Conservation (phyloP, 352 stramenopile genomes). For the Phytophthora citricola region DNA sequence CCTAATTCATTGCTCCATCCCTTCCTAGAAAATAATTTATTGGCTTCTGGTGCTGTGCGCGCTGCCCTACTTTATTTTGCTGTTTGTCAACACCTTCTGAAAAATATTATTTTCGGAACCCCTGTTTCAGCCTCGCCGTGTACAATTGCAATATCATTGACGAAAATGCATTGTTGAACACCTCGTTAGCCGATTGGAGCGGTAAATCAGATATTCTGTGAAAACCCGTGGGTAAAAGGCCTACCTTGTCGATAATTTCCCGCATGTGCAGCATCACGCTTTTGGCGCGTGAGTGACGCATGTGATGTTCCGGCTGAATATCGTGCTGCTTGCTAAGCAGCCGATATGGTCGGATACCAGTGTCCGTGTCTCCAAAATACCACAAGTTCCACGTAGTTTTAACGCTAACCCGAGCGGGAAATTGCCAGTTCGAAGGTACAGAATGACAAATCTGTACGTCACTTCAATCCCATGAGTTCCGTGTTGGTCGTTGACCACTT, state of each 20-base stretch:
- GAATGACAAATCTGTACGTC: background rate
- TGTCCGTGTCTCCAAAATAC: slow-evolving; percentile 5
- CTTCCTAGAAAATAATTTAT: too few relatives aligned
- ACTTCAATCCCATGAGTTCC: background rate
- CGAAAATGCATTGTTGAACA: background rate
- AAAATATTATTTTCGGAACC: too few relatives aligned
- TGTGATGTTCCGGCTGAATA: slow-evolving; percentile 9
- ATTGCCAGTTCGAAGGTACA: background rate
- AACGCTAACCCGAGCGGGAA: too few relatives aligned
- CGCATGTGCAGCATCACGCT: slow-evolving; percentile 10
- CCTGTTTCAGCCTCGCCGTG: background rate
- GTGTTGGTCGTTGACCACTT: background rate
- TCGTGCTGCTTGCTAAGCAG: slow-evolving; percentile 12
- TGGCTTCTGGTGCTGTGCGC: too few relatives aligned
- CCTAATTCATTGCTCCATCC: too few relatives aligned
- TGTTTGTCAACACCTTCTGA: too few relatives aligned
- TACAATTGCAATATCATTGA: background rate
- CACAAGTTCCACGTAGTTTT: background rate
- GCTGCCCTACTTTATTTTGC: too few relatives aligned
- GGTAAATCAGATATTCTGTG: background rate
- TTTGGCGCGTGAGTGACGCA: slow-evolving; percentile 12
- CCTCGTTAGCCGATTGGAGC: background rate
- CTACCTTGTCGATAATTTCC: background rate
- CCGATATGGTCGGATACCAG: slow-evolving; percentile 4
- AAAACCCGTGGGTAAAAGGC: background rate